phyloP scores from a whole-genome alignment of 305 asterid species.

The Fraxinus paxiana region DNA sequence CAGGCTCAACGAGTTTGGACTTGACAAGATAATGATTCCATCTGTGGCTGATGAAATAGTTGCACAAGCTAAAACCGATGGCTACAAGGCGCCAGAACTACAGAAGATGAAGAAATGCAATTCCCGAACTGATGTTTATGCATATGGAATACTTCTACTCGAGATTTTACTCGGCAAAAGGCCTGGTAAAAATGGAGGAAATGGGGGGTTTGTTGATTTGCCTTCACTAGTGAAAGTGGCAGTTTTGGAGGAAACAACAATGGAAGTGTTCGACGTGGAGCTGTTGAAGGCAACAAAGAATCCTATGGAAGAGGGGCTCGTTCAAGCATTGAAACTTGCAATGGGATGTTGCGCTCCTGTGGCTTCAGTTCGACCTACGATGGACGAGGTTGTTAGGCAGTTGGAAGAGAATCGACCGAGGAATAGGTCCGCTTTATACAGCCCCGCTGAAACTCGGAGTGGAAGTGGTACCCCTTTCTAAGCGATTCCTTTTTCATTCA shows the following conservation, averaged over 20 bases:
- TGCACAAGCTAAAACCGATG: constrained; percentile 67
- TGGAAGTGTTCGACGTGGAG: constrained; percentile 92
- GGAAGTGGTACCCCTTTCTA: constrained; percentile 89
- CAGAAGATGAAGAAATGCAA: constrained; percentile 88
- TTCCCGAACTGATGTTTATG: constrained; percentile 79
- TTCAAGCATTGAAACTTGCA: constrained; percentile 88
- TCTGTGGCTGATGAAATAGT: constrained; percentile 79
- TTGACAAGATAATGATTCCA: constrained; percentile 80
- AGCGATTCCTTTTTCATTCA: constrained; percentile 20
- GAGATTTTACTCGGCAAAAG: constrained; percentile 80
- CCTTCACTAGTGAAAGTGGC: constrained; percentile 95
- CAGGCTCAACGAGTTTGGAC: constrained; percentile 87
- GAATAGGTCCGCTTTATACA: constrained; percentile 89
- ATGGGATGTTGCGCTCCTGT: constrained; percentile 99
- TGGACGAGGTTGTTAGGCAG: constrained; percentile 94
- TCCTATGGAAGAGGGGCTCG: constrained; percentile 95
- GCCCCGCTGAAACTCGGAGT: constrained; percentile 96
- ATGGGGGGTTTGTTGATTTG: constrained; percentile 68
- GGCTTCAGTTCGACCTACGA: constrained; percentile 72
- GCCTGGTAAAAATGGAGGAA: constrained; percentile 63
- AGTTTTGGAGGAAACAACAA: constrained; percentile 88
- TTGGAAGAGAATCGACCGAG: constrained; percentile 93
- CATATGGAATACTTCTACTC: constrained; percentile 79
- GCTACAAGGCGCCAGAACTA: constrained; percentile 94
- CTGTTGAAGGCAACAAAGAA: constrained; percentile 73